Conservation (phyloP, 2,329 filamentous ascomycete genomes). For the Sclerotinia borealis region DNA sequence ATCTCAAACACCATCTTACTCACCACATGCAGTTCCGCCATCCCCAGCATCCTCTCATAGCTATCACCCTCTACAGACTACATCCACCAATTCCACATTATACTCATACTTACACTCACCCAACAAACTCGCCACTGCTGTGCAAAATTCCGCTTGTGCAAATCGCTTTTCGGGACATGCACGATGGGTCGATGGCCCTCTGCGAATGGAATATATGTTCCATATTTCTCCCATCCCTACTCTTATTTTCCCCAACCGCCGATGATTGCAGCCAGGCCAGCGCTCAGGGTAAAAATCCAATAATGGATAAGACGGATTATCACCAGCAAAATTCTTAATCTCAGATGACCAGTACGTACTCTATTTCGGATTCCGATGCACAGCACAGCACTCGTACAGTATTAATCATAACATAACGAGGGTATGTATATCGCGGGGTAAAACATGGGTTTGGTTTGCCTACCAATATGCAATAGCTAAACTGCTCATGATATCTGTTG, state of each 20-base stretch:
- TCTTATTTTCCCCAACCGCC: no score
- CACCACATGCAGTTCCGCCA: not conserved
- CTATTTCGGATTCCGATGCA: not conserved
- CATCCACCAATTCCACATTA: not conserved
- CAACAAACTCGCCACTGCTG: not conserved
- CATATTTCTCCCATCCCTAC: no score
- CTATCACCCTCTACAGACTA: not conserved
- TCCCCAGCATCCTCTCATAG: not conserved
- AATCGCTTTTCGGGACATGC: not conserved
- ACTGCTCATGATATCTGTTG: not conserved
- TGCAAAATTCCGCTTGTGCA: not conserved
- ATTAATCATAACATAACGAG: not conserved
- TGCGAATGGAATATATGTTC: not conserved
- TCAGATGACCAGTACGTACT: no score
- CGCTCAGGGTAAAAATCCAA: not conserved
- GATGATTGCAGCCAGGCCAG: not conserved
- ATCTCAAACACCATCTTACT: not conserved
- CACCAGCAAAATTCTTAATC: not conserved
- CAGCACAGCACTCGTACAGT: not conserved
- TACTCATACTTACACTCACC: not conserved
- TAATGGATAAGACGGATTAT: not conserved
- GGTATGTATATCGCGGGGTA: not conserved
- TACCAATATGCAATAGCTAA: not conserved
- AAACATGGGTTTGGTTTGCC: not conserved
- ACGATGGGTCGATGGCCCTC: not conserved